These are phyloP conservation scores for Hypomyces rosellus DNA, from an alignment of 2,329 filamentous ascomycete genomes.

Conservation along the genomic window DNA sequence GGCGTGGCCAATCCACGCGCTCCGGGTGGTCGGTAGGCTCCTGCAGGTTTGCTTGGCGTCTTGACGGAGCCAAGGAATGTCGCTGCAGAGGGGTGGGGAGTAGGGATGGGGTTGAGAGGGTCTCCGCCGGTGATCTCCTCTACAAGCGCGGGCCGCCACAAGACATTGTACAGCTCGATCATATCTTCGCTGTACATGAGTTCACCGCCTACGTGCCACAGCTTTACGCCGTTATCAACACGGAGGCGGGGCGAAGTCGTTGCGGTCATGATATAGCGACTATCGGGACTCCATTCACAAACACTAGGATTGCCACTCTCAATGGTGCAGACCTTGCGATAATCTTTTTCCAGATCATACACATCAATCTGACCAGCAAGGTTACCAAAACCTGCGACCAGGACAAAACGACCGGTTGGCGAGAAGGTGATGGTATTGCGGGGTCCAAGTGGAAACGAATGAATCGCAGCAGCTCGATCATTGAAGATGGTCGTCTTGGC, in stretches of 20 bases:
- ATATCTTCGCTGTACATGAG: conserved; percentile 96
- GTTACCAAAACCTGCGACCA: conserved; percentile 96
- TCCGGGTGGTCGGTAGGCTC: conserved; percentile 90
- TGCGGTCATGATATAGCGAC: conserved; percentile 92
- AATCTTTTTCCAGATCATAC: conserved; percentile 92
- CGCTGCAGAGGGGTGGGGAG: conserved; percentile 74
- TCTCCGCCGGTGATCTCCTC: conserved; percentile 57
- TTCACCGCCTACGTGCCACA: conserved; percentile 85
- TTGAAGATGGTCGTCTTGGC: conserved; percentile 99
- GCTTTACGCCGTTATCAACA: conserved; percentile 91
- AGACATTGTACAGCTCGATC: conserved; percentile 84
- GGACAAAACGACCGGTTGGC: conserved; percentile 83
- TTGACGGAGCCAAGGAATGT: conserved; percentile 81
- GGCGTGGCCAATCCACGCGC: conserved; percentile 85
- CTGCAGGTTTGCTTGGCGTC: conserved; percentile 93
- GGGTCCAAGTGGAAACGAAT: conserved; percentile 79
- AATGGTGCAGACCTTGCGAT: conserved; percentile 85
- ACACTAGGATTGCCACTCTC: conserved; percentile 94
- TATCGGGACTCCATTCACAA: conserved; percentile 96
- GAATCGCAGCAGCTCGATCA: conserved; percentile 70
- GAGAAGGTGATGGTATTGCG: conserved; percentile 96
- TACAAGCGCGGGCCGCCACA: conserved; percentile 72
- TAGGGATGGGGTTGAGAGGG: conserved; percentile 66
- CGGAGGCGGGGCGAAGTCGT: conserved; percentile 91
- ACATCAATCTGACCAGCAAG: conserved; percentile 96